Percentiles rank a stretch among this genome's conserved stretches.
Evolutionary conservation across 1,139 yeast species (phyloP).

Genomic region (Hemisphaericaspora subhashii): DNA sequence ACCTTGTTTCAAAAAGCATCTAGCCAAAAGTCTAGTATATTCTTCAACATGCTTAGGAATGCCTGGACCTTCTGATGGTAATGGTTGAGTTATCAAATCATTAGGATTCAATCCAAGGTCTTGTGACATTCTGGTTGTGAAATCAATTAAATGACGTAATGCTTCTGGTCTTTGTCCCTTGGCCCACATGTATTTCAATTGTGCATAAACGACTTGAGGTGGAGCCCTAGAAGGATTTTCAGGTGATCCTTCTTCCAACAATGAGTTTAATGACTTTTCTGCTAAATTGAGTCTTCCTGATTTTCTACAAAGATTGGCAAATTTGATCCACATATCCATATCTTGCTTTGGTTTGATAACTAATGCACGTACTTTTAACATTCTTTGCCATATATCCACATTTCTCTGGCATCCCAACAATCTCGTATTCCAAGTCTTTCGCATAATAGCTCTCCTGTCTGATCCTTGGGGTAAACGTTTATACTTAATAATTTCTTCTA

Average conservation of each 20-base stretch:
- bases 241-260: slow-evolving; percentile 62
- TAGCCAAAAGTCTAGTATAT: slow-evolving; percentile 82
- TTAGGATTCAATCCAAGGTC: slow-evolving; percentile 79
- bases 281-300: slow-evolving; percentile 91
- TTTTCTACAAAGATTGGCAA: slow-evolving; percentile 93
- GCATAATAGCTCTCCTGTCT: slow-evolving; percentile 72
- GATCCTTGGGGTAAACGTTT: slow-evolving; percentile 82
- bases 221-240: slow-evolving; percentile 78
- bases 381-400: slow-evolving; percentile 97
- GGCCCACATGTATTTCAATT: slow-evolving; percentile 95
- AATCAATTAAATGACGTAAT: slow-evolving; percentile 77
- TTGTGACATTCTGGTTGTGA: slow-evolving; percentile 86
- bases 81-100: slow-evolving; percentile 84
- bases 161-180: slow-evolving; percentile 90
- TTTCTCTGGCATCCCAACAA: slow-evolving; percentile 91
- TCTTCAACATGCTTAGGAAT: slow-evolving; percentile 76
- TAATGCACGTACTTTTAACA: slow-evolving; percentile 88
- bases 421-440: slow-evolving; percentile 93
- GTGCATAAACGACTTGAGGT: slow-evolving; percentile 96
- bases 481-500: slow-evolving; percentile 91
- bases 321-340: slow-evolving; percentile 97
- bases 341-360: slow-evolving; percentile 96
- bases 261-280: slow-evolving; percentile 80
- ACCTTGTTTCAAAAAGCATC: slow-evolving; percentile 96
- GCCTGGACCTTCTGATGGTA: slow-evolving; percentile 75